Evolutionary conservation across 305 asterid genomes (phyloP), one percentile per base, ranked within the genome.

Genomic region (Fraxinus floribunda): DNA sequence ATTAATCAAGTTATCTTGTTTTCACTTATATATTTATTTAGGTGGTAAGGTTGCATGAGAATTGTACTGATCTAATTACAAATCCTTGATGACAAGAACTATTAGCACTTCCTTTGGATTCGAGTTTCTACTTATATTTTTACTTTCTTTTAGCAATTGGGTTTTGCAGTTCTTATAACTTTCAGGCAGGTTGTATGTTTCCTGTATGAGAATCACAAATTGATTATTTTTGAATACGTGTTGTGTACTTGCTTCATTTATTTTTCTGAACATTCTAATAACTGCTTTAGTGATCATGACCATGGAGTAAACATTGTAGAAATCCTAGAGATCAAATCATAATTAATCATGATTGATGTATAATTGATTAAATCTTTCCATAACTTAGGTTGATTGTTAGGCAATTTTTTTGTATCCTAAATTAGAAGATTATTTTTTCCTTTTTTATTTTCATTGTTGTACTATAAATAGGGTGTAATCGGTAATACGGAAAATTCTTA

Each of bases 111-210:
- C 9, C 30, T 83, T 30, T 52, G 35, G 60, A 38, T 35, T 76
- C 4, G 22, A 26, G 34, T 83, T 44, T 57, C 77, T 29, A 71
- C 64, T n/a, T 64, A 55, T 78, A 39, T 73, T 24, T 80, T n/a
- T n/a, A n/a, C 64, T 55, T n/a, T 52, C 22, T 4, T 4, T 77
- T 74, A 39, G 66, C 64, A 77, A 71, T 70, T 85, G 76, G 32
- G 73, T 82, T 36, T 55, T 73, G 66, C 52, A 78, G 79, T 77
- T 78, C 80, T 77, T 57, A 52, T 3, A 64, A 41, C 71, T 68
- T 2, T 68, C 5, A 70, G 36, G n/a, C 18, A 7, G 16, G 71
- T 13, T 68, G 36, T 66, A 68, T 24, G 30, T 35, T 66, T 77
- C 73, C 32, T 18, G 78, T 46, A 34, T 39, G 11, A 77, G 81